Base-by-base conservation (phyloP, 2,329 filamentous ascomycete species). In the Pestalotiopsis sp. region DNA sequence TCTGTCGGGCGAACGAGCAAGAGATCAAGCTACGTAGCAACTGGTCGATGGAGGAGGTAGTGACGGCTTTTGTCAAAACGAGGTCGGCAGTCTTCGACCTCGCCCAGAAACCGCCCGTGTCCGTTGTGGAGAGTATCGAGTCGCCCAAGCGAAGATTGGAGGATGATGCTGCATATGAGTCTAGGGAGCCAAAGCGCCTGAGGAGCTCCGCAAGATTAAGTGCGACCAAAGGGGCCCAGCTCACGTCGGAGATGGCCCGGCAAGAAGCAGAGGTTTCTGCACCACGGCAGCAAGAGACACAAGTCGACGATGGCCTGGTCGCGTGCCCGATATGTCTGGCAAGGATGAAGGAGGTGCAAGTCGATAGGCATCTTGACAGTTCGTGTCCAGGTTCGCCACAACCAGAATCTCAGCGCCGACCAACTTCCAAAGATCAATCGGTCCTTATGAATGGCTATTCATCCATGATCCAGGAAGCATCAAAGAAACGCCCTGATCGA, bases 1-100 rank as follows among this genome's bases (percentile, higher is more conserved):
- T 93, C 1, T 99, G 96, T 80, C 90, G 94, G 65, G 84, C 89
- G 5, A 80, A 84, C 0, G 93, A 97, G 73, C 94, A 98, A 78
- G 94, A 95, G 78, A 87, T 93, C 70, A 96, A 93, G 78, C 78
- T 99, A 73, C 87, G 94, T 69, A 91, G 91, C 61, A 98, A 98
- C 78, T 93, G 91, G 87, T 90, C 92, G 0, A 84, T 98, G 72
- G 90, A 96, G 76, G 95, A 98, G 77, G 86, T 95, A 1, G 93
- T 97, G 9, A 90, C 93, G 52, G 88, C 90, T 0, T 99, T 98
- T 73, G 83, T 88, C 72, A 86, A 84, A 66, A 89, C 90, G 4
- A 86, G 95, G 67, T 79, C 86, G 3, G 82, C 82, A 23, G 84
- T 92, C 3, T 79, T 98, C 31, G 83, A 86, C 1, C 83, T 94